Evolutionary conservation across 1,284 basidiomycete genomes (phyloP).

Genomic region (Marasmius fiardii): DNA sequence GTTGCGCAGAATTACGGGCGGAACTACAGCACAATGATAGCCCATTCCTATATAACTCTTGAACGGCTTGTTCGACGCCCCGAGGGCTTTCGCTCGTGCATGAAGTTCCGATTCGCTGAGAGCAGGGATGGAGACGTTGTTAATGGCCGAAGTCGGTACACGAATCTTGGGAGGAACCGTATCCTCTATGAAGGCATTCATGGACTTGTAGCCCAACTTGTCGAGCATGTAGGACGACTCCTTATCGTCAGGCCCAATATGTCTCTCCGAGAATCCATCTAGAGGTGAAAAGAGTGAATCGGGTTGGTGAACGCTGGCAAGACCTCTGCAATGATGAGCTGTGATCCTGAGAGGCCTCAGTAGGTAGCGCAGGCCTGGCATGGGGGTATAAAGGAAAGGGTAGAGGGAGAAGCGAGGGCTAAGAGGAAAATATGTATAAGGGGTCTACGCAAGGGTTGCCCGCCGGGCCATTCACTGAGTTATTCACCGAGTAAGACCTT

Average conservation of each 20-base stretch:
- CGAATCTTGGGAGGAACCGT: constrained; percentile 82
- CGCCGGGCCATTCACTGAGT: constrained; percentile 42
- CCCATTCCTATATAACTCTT: constrained; percentile 99
- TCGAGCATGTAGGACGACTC: constrained; percentile 81
- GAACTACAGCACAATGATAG: constrained; percentile 92
- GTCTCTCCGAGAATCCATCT: constrained; percentile 85
- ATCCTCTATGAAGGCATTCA: constrained; percentile 83
- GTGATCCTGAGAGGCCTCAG: constrained; percentile 28
- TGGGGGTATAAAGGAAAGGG: constrained; percentile 19
- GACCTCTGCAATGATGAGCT: constrained; percentile 28
- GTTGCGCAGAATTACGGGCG: constrained; percentile 90
- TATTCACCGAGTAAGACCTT: constrained; percentile 63
- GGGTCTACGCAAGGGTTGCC: neutral
- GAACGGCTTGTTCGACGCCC: constrained; percentile 74
- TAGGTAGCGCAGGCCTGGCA: constrained; percentile 35
- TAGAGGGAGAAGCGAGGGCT: constrained; percentile 5
- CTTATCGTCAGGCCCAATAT: constrained; percentile 82
- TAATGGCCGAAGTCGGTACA: constrained; percentile 58
- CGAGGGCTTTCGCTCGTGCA: constrained; percentile 74
- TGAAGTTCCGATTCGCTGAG: constrained; percentile 88
- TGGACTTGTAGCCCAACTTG: constrained; percentile 76
- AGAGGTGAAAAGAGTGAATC: constrained; percentile 72
- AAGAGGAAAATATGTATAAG: neutral
- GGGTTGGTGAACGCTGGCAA: constrained; percentile 60
- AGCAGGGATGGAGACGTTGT: constrained; percentile 66